These are phyloP conservation scores for Lentinula lateritia DNA, from an alignment of 768 basidiomycete genomes.

Conservation along the genomic window DNA sequence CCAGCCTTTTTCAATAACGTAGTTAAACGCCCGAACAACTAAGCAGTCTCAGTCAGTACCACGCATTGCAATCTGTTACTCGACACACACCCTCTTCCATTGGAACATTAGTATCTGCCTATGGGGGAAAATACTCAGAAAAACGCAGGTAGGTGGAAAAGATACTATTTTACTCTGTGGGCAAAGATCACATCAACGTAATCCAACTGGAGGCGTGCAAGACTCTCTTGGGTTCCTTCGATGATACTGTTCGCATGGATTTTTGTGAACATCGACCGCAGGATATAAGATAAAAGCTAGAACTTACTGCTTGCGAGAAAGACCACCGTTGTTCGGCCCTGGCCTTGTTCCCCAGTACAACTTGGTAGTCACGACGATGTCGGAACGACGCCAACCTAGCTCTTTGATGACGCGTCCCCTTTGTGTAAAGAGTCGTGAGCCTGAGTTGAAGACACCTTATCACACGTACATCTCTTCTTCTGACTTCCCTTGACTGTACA, in stretches of 20 bases:
- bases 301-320: slow-evolving; percentile 52
- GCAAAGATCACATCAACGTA: slow-evolving; percentile 74
- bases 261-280: background rate
- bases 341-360: slow-evolving; percentile 65
- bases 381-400: slow-evolving; percentile 56
- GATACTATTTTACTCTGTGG: slow-evolving; percentile 54
- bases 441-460: background rate
- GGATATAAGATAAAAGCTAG: slow-evolving; percentile 61
- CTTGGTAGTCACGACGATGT: slow-evolving; percentile 75
- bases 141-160: background rate
- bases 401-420: slow-evolving; percentile 74
- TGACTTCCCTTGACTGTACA: slow-evolving; percentile 58
- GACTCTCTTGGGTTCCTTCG: slow-evolving; percentile 63
- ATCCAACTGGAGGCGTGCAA: slow-evolving; percentile 66
- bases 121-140: background rate
- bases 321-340: slow-evolving; percentile 53
- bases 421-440: background rate
- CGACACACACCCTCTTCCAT: slow-evolving; percentile 52
- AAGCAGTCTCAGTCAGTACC: background rate
- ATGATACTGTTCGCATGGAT: slow-evolving; percentile 43
- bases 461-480: slow-evolving; percentile 63
- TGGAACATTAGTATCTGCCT: slow-evolving; percentile 29
- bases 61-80: background rate
- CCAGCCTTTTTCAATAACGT: slow-evolving; percentile 69
- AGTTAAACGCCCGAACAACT: slow-evolving; percentile 76